phyloP scores from a whole-genome alignment of 2,329 filamentous ascomycete species.

The Alternaria dauci region DNA sequence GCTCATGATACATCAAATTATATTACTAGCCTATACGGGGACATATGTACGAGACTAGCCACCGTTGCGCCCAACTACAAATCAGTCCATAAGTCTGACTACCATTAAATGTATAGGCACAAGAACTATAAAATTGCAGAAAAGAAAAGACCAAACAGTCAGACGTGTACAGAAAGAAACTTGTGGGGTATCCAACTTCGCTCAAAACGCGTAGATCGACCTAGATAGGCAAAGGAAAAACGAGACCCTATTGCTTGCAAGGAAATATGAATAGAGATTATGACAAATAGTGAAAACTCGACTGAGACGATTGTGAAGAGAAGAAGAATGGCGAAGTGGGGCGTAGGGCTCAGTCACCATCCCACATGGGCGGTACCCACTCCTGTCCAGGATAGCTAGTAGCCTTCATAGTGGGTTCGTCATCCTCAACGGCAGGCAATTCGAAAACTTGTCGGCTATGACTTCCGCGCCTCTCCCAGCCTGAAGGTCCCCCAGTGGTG shows the following conservation, averaged over 20 bases:
- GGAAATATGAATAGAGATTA: background rate
- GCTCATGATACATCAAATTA: background rate
- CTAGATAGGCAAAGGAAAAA: background rate
- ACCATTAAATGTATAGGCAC: background rate
- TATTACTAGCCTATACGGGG: background rate
- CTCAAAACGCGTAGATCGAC: slow-evolving; percentile 12
- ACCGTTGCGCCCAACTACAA: background rate
- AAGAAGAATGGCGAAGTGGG: background rate
- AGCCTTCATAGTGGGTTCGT: slow-evolving; percentile 67
- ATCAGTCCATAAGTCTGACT: background rate
- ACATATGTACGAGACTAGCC: background rate
- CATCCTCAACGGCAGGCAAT: slow-evolving; percentile 53
- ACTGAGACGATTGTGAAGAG: background rate
- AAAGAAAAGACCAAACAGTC: slow-evolving; percentile 3
- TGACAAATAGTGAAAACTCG: background rate
- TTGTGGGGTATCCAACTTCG: slow-evolving; percentile 34
- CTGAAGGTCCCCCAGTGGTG: slow-evolving; percentile 32
- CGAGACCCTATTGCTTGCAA: background rate
- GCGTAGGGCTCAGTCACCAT: slow-evolving; percentile 39
- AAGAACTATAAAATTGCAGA: background rate
- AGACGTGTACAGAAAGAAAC: slow-evolving; percentile 8
- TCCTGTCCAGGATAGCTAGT: slow-evolving; percentile 76
- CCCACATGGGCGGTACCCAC: slow-evolving; percentile 65
- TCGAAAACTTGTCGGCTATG: slow-evolving; percentile 41
- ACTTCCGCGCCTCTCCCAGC: slow-evolving; percentile 40